Base-by-base conservation (phyloP, 1,284 basidiomycete genomes). In the Volvariella volvacea region DNA sequence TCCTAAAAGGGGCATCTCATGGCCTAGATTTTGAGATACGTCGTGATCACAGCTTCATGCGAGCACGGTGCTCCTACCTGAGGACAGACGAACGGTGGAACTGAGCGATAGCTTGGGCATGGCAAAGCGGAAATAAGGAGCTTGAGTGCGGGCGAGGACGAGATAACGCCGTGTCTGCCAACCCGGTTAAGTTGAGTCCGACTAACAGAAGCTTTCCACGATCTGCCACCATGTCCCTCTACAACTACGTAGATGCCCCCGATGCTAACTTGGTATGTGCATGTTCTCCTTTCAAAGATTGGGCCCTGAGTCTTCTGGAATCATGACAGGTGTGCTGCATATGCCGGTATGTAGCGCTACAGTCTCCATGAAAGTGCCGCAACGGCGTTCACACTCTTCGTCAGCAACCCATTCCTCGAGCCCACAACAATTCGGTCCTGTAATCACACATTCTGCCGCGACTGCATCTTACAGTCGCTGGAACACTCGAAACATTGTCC, bases 371-470 rank as follows among this genome's bases (percentile, higher is more conserved):
- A 31, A 31, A 31, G 30, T 9, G 30, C n/a, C 30, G 30, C 30
- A 31, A 31, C 33, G 16, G 41, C 39, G 10, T 22, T 17, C 21
- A 39, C 22, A 40, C 41, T 22, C 32, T 22, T 17, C 28, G 28
- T 14, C 55, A 84, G 85, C 22, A 68, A 76, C 39, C 88, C 89
- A 2, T 88, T 92, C 55, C 64, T 80, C 15, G 75, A 89, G 22
- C 90, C 90, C 8, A 75, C 74, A 3, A 82, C 80, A 0, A 83
- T 87, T 1, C 75, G 66, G 19, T 79, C 80, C 9, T 92, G 90
- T 56, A 73, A 76, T 47, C 90, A 93, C 59, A 92, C 88, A 0
- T 92, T 92, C 61, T 93, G 90, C 60, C 67, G 68, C 17, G 79
- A 80, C 30, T 92, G 90, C 56, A 88, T 92, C 50, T 55, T 67